Conservation (phyloP, 768 basidiomycete genomes). For the Calocera cornea region DNA sequence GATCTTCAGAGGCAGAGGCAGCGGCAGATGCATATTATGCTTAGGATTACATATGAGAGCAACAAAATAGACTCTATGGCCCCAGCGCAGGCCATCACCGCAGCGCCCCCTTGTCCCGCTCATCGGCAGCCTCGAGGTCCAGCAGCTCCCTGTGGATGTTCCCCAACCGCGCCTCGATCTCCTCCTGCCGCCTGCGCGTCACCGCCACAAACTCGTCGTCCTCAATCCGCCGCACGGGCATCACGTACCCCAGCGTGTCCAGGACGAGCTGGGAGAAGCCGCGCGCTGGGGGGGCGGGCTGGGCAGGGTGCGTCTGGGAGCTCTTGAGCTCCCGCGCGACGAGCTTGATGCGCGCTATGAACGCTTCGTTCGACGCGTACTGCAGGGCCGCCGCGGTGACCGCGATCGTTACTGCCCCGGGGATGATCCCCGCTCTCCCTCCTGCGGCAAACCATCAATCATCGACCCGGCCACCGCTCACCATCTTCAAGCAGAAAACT, state of each 20-base stretch:
- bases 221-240: conserved; percentile 41
- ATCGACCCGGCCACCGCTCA: background rate
- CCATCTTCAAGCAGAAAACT: conserved; percentile 18
- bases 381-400: conserved; percentile 50
- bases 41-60: background rate
- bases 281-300: background rate
- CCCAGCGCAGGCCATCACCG: background rate
- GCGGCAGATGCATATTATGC: too few species aligned
- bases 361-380: conserved; percentile 54
- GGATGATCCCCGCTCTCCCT: conserved; percentile 41
- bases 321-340: conserved; percentile 23
- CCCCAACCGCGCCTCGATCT: conserved; percentile 26
- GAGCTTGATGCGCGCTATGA: conserved; percentile 45
- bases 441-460: conserved; percentile 36
- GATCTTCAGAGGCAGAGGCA: background rate
- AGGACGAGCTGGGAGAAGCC: conserved; percentile 21
- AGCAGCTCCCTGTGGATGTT: background rate
- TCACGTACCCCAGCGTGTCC: conserved; percentile 27
- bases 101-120: background rate
- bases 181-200: conserved; percentile 43
- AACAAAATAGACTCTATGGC: background rate
- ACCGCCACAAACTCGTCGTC: conserved; percentile 59
- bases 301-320: background rate
- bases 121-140: background rate
- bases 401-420: conserved; percentile 49